phyloP scores from a whole-genome alignment of 371 early-diverging fungal species.

The Mortierella sp. region DNA sequence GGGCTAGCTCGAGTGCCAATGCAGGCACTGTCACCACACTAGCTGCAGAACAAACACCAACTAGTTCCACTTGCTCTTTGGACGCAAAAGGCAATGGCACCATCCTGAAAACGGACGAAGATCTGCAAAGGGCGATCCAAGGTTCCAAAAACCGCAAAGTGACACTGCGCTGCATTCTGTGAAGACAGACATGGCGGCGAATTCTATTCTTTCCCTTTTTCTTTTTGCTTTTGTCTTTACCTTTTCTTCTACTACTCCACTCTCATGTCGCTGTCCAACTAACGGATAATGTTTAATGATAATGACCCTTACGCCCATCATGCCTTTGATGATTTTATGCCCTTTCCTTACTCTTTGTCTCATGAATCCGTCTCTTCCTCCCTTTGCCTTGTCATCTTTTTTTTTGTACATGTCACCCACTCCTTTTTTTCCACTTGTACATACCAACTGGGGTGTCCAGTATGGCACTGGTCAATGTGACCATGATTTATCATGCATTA shows the following conservation, averaged over 20 bases:
- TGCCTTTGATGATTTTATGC: neutral
- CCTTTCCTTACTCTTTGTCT: neutral
- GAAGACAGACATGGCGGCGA: neutral
- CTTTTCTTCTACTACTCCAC: neutral
- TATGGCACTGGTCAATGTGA: too few relatives aligned
- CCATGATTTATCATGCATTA: neutral
- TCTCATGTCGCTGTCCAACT: neutral
- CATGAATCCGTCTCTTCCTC: neutral
- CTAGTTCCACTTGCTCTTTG: too few relatives aligned
- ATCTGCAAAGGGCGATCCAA: slow-evolving; percentile 29
- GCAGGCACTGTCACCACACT: too few relatives aligned
- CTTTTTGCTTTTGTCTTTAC: neutral
- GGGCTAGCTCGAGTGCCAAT: neutral
- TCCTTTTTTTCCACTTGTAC: too few relatives aligned
- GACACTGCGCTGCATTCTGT: slow-evolving; percentile 28
- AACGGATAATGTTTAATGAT: neutral
- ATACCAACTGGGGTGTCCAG: too few relatives aligned
- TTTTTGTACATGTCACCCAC: too few relatives aligned
- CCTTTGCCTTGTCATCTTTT: neutral
- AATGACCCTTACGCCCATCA: slow-evolving; percentile 4
- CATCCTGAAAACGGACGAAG: slow-evolving; percentile 25
- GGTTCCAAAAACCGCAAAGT: slow-evolving; percentile 39
- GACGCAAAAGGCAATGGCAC: slow-evolving; percentile 5
- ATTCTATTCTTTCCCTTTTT: neutral
- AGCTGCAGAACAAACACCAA: too few relatives aligned